Base-by-base conservation (phyloP, 2,329 filamentous ascomycete species). In the Tolypocladium album region DNA sequence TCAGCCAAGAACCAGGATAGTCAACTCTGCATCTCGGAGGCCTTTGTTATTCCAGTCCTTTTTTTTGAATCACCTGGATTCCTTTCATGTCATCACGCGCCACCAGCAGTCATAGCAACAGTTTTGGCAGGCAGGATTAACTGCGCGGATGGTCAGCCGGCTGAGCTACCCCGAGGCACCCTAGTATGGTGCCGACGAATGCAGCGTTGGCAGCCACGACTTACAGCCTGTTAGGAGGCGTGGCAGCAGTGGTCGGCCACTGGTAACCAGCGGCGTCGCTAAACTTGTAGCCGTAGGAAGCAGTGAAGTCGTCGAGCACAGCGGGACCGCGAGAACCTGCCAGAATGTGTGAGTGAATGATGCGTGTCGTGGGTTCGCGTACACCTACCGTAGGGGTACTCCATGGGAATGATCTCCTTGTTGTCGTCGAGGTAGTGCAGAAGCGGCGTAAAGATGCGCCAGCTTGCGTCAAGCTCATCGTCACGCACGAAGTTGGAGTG, bases 401-500 rank as follows among this genome's bases (percentile, higher is more conserved):
- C 93, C 94, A 99, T 99, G 34, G 94, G 94, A 62, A 96, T 90
- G 66, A 99, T 97, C 79, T 99, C 94, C 83, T 96, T 96, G 83
- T 97, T 97, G 73, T 97, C 92, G 66, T 99, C 95, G 15, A 99
- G 86, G 78, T 99, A 99, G 81, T 99, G 93, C 64, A 99, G 83
- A 43, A 99, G 87, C 67, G 94, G 94, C 2, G 92, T 96, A 78
- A 99, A 99, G 76, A 99, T 95, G 76, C 92, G 91, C 94, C 94
- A 99, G 79, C 89, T 94, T 62, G 94, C 92, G 71, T 99, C 94
- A 38, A 99, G 84, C 80, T 99, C 94, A 72, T 96, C 92, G 69
- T 96, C 92, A 79, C 92, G 88, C 64, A 96, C 92, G 76, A 99
- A 99, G 87, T 99, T 99, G 76, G 92, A 97, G 83, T 99, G 94